Conservation (phyloP, 1,284 basidiomycete species). For the Ganoderma lucidum region DNA sequence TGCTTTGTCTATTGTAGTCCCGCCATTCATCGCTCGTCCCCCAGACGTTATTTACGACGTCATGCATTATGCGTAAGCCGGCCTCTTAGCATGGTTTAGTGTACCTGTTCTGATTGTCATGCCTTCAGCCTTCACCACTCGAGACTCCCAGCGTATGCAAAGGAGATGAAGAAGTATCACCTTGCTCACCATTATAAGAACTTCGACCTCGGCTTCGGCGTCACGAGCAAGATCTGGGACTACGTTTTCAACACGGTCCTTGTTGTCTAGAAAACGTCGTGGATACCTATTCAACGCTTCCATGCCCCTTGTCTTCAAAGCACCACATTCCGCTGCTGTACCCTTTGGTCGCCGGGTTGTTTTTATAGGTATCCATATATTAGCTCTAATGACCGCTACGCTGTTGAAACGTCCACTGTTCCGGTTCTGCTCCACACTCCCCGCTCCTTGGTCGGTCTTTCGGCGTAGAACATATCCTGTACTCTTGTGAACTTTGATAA, state of each 20-base stretch:
- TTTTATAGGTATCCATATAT: constrained; percentile 8
- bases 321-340: constrained; percentile 1
- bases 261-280: constrained; percentile 52
- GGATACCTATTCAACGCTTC: neutral
- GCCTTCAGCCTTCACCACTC: constrained; percentile 81
- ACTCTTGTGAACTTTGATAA: neutral
- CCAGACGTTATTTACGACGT: constrained; percentile 88
- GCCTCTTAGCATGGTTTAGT: neutral
- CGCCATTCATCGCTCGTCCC: constrained; percentile 5
- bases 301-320: constrained; percentile 3
- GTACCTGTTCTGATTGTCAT: constrained; percentile 16
- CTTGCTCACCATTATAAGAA: constrained; percentile 99
- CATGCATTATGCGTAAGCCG: constrained; percentile 88
- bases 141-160: constrained; percentile 88
- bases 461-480: neutral
- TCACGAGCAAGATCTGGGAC: constrained; percentile 98
- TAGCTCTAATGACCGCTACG: constrained; percentile 13
- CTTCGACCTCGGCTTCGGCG: constrained; percentile 98
- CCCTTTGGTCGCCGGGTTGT: neutral
- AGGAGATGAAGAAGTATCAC: constrained; percentile 97
- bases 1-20: neutral
- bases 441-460: neutral
- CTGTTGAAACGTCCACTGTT: neutral
- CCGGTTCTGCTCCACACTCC: neutral
- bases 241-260: constrained; percentile 89